Conservation (phyloP, 805 yeast genomes). For the Clavispora vitiphila region DNA sequence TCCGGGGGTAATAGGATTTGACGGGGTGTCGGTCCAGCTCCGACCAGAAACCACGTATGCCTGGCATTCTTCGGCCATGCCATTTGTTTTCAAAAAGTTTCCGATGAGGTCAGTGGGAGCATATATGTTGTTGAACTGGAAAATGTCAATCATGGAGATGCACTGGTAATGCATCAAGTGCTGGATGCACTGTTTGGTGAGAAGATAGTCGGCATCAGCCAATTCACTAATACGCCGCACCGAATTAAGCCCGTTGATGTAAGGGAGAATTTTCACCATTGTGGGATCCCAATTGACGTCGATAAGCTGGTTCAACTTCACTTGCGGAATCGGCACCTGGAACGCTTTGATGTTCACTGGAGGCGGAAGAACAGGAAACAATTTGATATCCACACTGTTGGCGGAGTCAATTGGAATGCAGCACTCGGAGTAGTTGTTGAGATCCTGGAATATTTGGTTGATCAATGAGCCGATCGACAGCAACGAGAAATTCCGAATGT, state of each 20-base stretch:
- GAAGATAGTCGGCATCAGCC: constrained; percentile 72
- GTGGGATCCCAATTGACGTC: constrained; percentile 98
- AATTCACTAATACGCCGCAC: constrained; percentile 69
- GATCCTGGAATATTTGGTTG: constrained; percentile 88
- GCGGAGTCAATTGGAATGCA: constrained; percentile 88
- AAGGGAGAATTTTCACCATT: constrained; percentile 81
- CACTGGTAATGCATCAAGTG: constrained; percentile 89
- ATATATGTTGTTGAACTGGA: constrained; percentile 83
- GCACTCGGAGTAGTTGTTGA: constrained; percentile 94
- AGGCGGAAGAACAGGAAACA: constrained; percentile 86
- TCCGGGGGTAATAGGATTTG: constrained; percentile 4
- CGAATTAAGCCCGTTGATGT: constrained; percentile 83
- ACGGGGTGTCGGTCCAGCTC: neutral
- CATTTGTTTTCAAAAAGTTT: constrained; percentile 53
- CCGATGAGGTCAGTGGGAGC: constrained; percentile 82
- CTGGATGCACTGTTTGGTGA: constrained; percentile 83
- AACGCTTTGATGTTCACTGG: constrained; percentile 67
- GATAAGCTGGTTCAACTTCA: constrained; percentile 61
- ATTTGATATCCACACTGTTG: constrained; percentile 85
- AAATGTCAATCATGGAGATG: constrained; percentile 75
- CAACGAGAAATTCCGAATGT: constrained; percentile 29
- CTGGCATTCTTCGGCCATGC: constrained; percentile 79
- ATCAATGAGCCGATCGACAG: constrained; percentile 65
- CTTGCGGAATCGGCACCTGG: constrained; percentile 92
- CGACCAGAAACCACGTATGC: constrained; percentile 57